Percentiles rank a stretch among this genome's conserved stretches.
Conservation (phyloP, 2,329 filamentous ascomycete species). For the Pseudopyrenochaeta lycopersici region DNA sequence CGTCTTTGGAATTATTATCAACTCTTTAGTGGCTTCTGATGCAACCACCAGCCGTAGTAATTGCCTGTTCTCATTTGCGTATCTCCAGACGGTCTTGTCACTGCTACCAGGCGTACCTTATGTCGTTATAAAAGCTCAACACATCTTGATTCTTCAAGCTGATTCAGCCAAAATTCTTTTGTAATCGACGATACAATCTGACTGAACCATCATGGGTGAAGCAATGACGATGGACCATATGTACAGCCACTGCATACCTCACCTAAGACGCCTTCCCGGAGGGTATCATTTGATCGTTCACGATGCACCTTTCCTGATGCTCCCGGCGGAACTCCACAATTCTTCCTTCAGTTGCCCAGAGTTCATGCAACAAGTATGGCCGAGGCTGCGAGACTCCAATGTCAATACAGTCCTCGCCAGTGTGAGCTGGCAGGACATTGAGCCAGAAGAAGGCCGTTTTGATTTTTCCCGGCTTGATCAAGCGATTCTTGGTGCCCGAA, state of each 20-base stretch:
- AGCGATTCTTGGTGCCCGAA: conserved; percentile 50
- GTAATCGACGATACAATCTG: neutral
- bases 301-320: conserved; percentile 3
- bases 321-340: conserved; percentile 1
- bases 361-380: conserved; percentile 3
- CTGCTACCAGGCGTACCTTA: too few relatives aligned
- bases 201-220: neutral
- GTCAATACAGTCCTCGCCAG: conserved; percentile 58
- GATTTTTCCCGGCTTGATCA: conserved; percentile 54
- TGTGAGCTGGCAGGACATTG: conserved; percentile 59
- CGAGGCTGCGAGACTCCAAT: conserved; percentile 19
- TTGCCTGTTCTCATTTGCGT: too few relatives aligned
- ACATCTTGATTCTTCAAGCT: too few relatives aligned
- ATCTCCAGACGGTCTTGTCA: too few relatives aligned
- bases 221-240: neutral
- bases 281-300: conserved; percentile 1
- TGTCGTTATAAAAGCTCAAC: too few relatives aligned
- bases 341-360: conserved; percentile 5
- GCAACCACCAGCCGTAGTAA: too few relatives aligned
- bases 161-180: neutral
- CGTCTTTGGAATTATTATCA: too few relatives aligned
- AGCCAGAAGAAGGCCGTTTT: conserved; percentile 56
- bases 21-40: too few relatives aligned
- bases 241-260: neutral
- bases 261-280: neutral